These are phyloP conservation scores for Ceratocystis alfenasii DNA, from an alignment of 2,329 filamentous ascomycete species.

Conservation along the genomic window DNA sequence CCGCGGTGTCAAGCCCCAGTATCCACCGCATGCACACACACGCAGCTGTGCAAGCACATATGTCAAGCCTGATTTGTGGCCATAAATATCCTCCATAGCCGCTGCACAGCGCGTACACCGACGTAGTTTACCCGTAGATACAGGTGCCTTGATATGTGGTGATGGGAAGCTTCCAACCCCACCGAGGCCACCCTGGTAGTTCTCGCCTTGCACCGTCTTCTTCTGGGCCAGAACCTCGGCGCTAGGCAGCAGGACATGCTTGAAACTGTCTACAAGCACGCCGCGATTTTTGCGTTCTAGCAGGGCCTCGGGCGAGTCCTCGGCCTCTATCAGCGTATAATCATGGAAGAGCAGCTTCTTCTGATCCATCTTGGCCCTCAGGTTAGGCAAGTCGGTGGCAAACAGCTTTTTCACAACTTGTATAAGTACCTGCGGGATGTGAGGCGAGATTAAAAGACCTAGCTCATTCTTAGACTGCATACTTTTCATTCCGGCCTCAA, in stretches of 20 bases:
- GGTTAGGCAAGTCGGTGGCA: slow-evolving; percentile 43
- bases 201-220: slow-evolving; percentile 24
- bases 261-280: slow-evolving; percentile 44
- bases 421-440: slow-evolving; percentile 38
- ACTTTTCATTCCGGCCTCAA: slow-evolving; percentile 36
- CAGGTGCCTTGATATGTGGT: slow-evolving; percentile 22
- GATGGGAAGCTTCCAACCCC: slow-evolving; percentile 7
- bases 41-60: slow-evolving; percentile 45
- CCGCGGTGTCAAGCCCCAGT: slow-evolving; percentile 34
- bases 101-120: slow-evolving; percentile 45
- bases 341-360: slow-evolving; percentile 62
- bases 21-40: slow-evolving; percentile 44
- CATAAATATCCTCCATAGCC: slow-evolving; percentile 50
- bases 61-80: slow-evolving; percentile 37
- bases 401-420: slow-evolving; percentile 55
- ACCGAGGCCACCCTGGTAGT: slow-evolving; percentile 15
- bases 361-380: slow-evolving; percentile 50
- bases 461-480: slow-evolving; percentile 41
- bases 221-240: slow-evolving; percentile 21
- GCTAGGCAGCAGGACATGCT: slow-evolving; percentile 40
- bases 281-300: slow-evolving; percentile 31
- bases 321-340: slow-evolving; percentile 55
- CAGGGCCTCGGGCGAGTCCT: slow-evolving; percentile 40
- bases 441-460: slow-evolving; percentile 38
- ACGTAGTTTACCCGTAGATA: slow-evolving; percentile 36